Evolutionary conservation across 148 eudicot genomes (phyloP), one percentile per base, ranked within the genome.

Genomic region (Oxyria digyna): DNA sequence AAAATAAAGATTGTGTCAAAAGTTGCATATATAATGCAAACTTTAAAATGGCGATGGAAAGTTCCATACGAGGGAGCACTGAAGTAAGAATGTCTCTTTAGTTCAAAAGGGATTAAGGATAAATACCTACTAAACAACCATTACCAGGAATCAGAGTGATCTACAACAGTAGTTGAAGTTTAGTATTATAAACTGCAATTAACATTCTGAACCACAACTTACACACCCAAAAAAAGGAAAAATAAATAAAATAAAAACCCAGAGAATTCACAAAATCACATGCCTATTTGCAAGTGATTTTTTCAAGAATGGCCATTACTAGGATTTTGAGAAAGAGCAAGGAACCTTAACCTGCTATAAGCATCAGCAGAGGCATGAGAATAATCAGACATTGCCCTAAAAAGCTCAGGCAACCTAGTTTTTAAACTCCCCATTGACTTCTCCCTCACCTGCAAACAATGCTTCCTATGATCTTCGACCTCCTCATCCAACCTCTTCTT

Each of bases 371-470:
- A 87, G 4, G 83, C 84, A 75, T 75, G 83, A 40, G 96, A 70
- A 72, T 87, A 92, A 50, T 89, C 97, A 1, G 89, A 81, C 74
- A 92, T 63, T 0, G 94, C 88, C 46, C 97, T 68, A 71, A 92
- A 92, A 10, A 92, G 87, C 78, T 92, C 97, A 0, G 97, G 97
- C 72, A 89, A 71, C 70, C 89, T 69, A 7, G 83, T 83, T 67
- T 89, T 92, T 18, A 92, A 75, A 59, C 83, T 84, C 64, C 87
- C 89, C 42, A 89, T 76, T 11, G 97, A 92, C 71, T 92, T 92
- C 31, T 89, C 97, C 76, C 97, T 77, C n/a, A 92, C 97, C 59
- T 89, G 97, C 77, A 87, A 69, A 52, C 96, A 85, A 12, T 74
- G 87, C 74, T 83, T 86, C 70, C 74, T 84, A 66, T 92, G 82